These are phyloP conservation scores for Ceratobasidium sp. DNA, from an alignment of 1,284 basidiomycete species.

Conservation along the genomic window DNA sequence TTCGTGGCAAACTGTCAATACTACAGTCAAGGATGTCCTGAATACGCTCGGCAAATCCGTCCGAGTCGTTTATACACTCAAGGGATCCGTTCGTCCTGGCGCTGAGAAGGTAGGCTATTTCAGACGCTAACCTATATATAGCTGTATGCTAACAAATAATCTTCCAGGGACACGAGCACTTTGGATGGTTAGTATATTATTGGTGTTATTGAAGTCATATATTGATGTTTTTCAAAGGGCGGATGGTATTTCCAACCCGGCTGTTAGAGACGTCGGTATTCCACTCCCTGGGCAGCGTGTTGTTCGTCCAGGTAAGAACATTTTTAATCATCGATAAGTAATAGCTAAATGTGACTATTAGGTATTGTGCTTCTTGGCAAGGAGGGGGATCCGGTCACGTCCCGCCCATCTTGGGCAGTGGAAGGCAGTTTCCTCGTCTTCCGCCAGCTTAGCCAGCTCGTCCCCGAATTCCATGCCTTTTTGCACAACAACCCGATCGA, in stretches of 20 bases:
- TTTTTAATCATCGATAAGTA: conserved; percentile 22
- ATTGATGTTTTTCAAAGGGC: conserved; percentile 23
- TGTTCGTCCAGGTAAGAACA: conserved; percentile 51
- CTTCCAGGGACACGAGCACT: conserved; percentile 33
- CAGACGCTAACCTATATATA: not conserved
- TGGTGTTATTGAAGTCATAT: no score
- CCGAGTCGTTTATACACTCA: conserved; percentile 43
- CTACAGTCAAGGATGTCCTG: conserved; percentile 2
- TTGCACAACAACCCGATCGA: conserved; percentile 41
- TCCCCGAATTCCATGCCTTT: conserved; percentile 47
- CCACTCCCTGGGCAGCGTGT: conserved; percentile 48
- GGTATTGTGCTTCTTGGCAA: conserved; percentile 59
- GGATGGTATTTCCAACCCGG: conserved; percentile 50
- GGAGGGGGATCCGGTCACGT: conserved; percentile 54
- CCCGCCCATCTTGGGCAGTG: conserved; percentile 63
- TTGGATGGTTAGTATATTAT: conserved; percentile 29
- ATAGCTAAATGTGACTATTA: not conserved
- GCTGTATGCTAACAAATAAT: not conserved
- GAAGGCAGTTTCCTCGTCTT: conserved; percentile 70
- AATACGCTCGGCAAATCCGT: conserved; percentile 18
- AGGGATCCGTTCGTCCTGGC: conserved; percentile 47
- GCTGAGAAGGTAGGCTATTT: conserved; percentile 39
- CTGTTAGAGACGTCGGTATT: conserved; percentile 38
- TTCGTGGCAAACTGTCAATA: conserved; percentile 12
- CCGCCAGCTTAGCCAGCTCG: conserved; percentile 60